Conservation (phyloP, 2,329 filamentous ascomycete genomes). For the Clonostachys rosea region DNA sequence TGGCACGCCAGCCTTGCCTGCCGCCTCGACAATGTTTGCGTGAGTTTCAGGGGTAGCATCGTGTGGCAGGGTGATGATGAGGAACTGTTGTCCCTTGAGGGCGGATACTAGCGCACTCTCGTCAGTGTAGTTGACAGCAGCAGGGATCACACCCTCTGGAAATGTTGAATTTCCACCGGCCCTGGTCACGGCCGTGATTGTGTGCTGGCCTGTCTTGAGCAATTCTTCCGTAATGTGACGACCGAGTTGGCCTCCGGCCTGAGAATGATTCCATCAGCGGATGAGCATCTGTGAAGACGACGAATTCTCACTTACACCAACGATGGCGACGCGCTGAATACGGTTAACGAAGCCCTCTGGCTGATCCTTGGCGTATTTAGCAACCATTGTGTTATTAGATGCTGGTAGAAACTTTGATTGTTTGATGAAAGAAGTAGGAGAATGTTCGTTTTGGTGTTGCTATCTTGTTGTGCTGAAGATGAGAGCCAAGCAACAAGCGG, state of each 20-base stretch:
- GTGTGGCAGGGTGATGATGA: constrained; percentile 48
- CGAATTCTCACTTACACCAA: constrained; percentile 1
- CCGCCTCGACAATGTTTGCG: constrained; percentile 45
- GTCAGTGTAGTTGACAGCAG: constrained; percentile 37
- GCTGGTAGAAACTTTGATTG: too few species aligned
- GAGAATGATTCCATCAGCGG: neutral
- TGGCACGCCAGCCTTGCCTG: constrained; percentile 46
- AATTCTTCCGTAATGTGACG: constrained; percentile 29
- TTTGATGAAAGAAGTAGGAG: too few species aligned
- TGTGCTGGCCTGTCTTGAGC: constrained; percentile 40
- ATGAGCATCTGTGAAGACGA: neutral
- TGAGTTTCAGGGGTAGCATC: constrained; percentile 38
- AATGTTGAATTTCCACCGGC: constrained; percentile 29
- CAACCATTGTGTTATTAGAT: neutral
- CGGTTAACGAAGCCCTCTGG: neutral
- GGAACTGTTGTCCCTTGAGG: constrained; percentile 48
- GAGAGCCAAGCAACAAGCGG: too few species aligned
- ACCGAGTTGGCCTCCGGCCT: constrained; percentile 38
- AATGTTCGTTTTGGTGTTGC: too few species aligned
- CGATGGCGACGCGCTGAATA: constrained; percentile 2
- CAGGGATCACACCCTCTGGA: constrained; percentile 35
- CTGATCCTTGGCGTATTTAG: constrained; percentile 2
- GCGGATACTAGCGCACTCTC: constrained; percentile 38
- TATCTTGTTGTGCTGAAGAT: too few species aligned
- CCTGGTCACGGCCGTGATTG: constrained; percentile 46